These are phyloP conservation scores for Yarrowia deformans DNA, from an alignment of 805 yeast species.

Conservation along the genomic window DNA sequence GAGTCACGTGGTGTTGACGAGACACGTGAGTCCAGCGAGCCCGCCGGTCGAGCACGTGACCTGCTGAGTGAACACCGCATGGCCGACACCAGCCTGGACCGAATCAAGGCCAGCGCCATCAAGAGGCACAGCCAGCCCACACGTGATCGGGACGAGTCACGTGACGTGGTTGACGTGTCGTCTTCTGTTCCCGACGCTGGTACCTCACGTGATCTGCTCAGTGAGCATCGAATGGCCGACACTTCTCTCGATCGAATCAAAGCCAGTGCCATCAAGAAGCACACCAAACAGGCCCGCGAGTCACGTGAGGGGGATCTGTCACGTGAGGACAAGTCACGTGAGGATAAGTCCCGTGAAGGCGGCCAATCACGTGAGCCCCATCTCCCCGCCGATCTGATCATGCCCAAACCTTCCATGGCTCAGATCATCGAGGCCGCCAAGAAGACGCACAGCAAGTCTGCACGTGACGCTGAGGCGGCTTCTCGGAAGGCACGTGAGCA, in stretches of 20 bases:
- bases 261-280: conserved; percentile 13
- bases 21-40: neutral
- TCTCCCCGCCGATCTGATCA: conserved; percentile 1
- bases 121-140: neutral
- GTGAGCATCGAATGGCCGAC: conserved; percentile 13
- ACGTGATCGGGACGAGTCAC: neutral
- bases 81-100: conserved; percentile 11
- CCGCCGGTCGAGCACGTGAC: neutral
- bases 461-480: neutral
- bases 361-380: neutral
- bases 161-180: neutral
- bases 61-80: neutral
- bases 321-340: neutral
- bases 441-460: neutral
- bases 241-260: conserved; percentile 9
- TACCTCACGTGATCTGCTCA: conserved; percentile 4
- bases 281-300: neutral
- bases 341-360: neutral
- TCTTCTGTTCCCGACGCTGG: neutral
- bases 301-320: neutral
- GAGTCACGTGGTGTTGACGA: conserved; percentile 1
- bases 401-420: conserved; percentile 25
- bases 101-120: conserved; percentile 13
- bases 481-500: conserved; percentile 4
- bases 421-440: conserved; percentile 20